Evolutionary conservation across 1,284 basidiomycete genomes (phyloP).

Genomic region (Kalmanozyma brasiliensis): DNA sequence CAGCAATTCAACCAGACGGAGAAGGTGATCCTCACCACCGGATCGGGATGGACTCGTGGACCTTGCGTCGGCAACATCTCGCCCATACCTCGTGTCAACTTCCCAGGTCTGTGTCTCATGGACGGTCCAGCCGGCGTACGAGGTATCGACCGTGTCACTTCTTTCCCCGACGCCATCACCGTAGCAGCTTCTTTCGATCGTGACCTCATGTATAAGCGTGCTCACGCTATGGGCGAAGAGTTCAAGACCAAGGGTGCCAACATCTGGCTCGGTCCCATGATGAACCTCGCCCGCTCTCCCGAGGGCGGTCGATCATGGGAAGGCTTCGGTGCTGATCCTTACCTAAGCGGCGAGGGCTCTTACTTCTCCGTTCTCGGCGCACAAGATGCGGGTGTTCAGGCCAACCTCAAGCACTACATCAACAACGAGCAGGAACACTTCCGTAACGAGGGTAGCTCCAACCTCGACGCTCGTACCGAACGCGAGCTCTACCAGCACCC

Average conservation of each 20-base stretch:
- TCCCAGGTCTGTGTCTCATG: conserved; percentile 76
- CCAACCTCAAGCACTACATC: conserved; percentile 69
- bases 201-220: conserved; percentile 78
- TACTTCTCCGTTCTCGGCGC: conserved; percentile 55
- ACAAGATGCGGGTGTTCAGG: conserved; percentile 61
- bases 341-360: conserved; percentile 60
- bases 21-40: conserved; percentile 70
- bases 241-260: conserved; percentile 83
- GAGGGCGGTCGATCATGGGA: conserved; percentile 84
- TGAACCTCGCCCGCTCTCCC: conserved; percentile 72
- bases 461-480: conserved; percentile 80
- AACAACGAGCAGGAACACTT: conserved; percentile 66
- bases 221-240: conserved; percentile 80
- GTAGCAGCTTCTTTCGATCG: conserved; percentile 78
- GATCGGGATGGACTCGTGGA: conserved; percentile 47
- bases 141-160: conserved; percentile 66
- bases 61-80: conserved; percentile 61
- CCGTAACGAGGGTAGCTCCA: conserved; percentile 55
- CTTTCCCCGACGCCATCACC: conserved; percentile 79
- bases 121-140: conserved; percentile 74
- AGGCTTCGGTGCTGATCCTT: conserved; percentile 68
- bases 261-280: conserved; percentile 73
- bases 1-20: conserved; percentile 70
- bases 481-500: conserved; percentile 69
- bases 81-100: conserved; percentile 73